phyloP scores from a whole-genome alignment of 2,329 filamentous ascomycete species.

The Pestalotiopsis sp. region DNA sequence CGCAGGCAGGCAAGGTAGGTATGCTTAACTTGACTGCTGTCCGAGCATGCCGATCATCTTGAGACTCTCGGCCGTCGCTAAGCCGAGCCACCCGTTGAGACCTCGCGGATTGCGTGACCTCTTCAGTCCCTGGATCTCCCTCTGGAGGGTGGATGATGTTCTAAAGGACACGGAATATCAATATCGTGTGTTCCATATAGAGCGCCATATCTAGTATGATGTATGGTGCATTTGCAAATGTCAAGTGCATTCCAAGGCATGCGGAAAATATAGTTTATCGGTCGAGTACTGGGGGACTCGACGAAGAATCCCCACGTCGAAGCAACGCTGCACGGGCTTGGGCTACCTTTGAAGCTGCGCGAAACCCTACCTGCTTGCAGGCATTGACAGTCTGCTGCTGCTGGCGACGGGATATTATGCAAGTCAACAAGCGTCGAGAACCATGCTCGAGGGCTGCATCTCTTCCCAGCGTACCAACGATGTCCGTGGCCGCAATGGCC shows the following conservation, averaged over 20 bases:
- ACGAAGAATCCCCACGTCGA: not conserved
- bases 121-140: not conserved
- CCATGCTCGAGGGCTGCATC: slow-evolving; percentile 7
- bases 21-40: not conserved
- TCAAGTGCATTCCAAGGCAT: not conserved
- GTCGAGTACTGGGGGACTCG: not conserved
- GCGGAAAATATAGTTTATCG: not conserved
- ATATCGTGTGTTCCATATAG: not conserved
- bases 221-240: too few species aligned
- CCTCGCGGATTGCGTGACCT: not conserved
- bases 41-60: not conserved
- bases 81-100: not conserved
- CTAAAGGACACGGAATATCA: not conserved
- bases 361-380: slow-evolving; percentile 7
- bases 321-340: slow-evolving; percentile 3
- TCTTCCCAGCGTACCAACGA: not conserved
- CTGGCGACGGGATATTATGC: slow-evolving; percentile 10
- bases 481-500: not conserved
- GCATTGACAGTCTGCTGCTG: not conserved
- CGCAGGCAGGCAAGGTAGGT: not conserved
- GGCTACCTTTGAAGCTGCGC: slow-evolving; percentile 4
- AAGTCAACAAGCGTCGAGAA: slow-evolving; percentile 11
- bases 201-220: too few species aligned
- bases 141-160: not conserved
- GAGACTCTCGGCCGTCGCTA: not conserved